Base-by-base conservation (phyloP, 1,139 yeast species). In the Pichia cactophila region DNA sequence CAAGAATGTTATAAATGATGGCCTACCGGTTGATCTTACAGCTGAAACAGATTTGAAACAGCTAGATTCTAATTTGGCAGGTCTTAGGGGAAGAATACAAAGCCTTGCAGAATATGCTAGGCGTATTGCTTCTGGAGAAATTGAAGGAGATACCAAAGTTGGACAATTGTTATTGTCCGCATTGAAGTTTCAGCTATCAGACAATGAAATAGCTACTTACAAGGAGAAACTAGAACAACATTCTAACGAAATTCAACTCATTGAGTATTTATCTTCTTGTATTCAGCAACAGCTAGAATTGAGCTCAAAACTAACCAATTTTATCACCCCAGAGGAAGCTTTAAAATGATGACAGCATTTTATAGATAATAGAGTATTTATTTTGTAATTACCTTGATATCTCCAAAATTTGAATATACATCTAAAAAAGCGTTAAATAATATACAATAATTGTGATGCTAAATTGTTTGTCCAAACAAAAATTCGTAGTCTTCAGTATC, bases 201-300 rank as follows among this genome's bases (percentile, higher is more conserved):
- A 83, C 55, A 70, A 79, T 52, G 78, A 84, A 59, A 63, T 78
- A 53, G 80, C 77, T 33, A 75, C 73, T 44, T 74, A 86, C 58
- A 81, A 78, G 61, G 70, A 72, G 57, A 75, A 81, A 56, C 82
- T 87, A 74, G 80, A 79, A 61, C 76, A 80, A 49, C 90, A 86
- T 66, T 74, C 83, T 64, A 90, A 86, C 68, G 96, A 88, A 63
- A 83, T 88, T 42, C 76, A 86, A 56, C 81, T 87, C 83, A 78
- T 88, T 57, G 94, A 86, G 62, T 86, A 83, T 65, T 75, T 88
- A 69, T 85, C 95, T 53, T 82, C 84, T 62, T 87, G 94, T 48
- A 83, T 88, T 60, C 86, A 85, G 71, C 86, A 89, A 56, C 96
- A 88, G 70, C 77, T 86, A 57, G 92, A 85, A 63, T 74, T 85